phyloP scores from a whole-genome alignment of 306 rosid species.

The Rosa multiflora region DNA sequence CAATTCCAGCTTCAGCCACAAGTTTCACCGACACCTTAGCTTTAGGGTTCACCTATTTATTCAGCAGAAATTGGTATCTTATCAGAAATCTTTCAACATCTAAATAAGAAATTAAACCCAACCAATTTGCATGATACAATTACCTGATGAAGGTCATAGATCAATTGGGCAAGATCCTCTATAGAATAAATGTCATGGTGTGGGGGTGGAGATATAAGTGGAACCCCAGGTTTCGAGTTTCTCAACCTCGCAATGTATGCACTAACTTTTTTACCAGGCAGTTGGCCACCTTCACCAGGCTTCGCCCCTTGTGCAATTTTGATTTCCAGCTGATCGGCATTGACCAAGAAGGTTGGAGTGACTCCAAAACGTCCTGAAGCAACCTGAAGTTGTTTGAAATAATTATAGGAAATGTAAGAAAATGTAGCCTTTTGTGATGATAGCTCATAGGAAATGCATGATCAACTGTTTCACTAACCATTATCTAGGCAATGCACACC shows the following conservation, averaged over 20 bases:
- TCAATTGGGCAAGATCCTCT: constrained; percentile 98
- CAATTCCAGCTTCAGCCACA: constrained; percentile 99
- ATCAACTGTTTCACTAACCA: background rate
- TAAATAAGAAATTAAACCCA: constrained; percentile 16
- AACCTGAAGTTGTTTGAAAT: constrained; percentile 53
- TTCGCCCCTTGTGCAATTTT: constrained; percentile 99
- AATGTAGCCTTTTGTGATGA: background rate
- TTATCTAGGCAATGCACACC: constrained; percentile 5
- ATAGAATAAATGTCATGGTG: constrained; percentile 98
- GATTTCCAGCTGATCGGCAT: constrained; percentile 95
- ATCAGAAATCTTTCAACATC: constrained; percentile 22
- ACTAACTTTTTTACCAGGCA: constrained; percentile 99
- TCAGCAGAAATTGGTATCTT: constrained; percentile 26
- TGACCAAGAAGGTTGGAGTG: constrained; percentile 97
- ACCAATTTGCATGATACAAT: constrained; percentile 26
- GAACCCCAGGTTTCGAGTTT: constrained; percentile 98
- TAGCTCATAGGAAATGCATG: constrained; percentile 10
- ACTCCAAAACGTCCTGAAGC: constrained; percentile 99
- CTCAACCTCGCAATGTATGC: constrained; percentile 97
- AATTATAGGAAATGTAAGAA: background rate
- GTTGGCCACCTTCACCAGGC: constrained; percentile 99
- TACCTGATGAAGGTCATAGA: constrained; percentile 99
- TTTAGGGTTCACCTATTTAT: constrained; percentile 83
- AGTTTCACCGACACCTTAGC: constrained; percentile 98
- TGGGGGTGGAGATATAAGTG: constrained; percentile 99